These are phyloP conservation scores for Ganoderma lucidum DNA, from an alignment of 1,284 basidiomycete genomes.

Conservation along the genomic window DNA sequence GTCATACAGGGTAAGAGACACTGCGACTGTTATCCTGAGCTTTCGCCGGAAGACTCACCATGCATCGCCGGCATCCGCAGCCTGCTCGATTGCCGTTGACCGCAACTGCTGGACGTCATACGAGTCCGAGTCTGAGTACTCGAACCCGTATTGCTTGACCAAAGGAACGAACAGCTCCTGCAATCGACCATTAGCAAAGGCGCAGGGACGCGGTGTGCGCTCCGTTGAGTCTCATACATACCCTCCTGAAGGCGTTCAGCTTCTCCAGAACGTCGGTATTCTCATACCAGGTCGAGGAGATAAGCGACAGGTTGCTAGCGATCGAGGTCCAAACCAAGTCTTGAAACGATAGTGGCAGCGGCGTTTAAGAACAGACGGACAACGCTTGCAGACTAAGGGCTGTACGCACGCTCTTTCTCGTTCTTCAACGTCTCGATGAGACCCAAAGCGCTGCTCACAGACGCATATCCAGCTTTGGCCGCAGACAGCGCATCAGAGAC, in stretches of 20 bases:
- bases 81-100: slow-evolving; percentile 76
- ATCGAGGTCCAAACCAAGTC: slow-evolving; percentile 83
- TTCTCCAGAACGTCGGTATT: slow-evolving; percentile 66
- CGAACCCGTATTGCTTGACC: slow-evolving; percentile 83
- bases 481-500: slow-evolving; percentile 85
- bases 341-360: slow-evolving; percentile 37
- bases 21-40: not conserved
- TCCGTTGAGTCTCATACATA: slow-evolving; percentile 47
- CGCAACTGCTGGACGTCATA: slow-evolving; percentile 81
- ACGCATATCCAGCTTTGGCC: slow-evolving; percentile 81
- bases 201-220: not conserved
- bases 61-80: slow-evolving; percentile 70
- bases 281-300: slow-evolving; percentile 90
- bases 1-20: not conserved
- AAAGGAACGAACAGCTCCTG: slow-evolving; percentile 83
- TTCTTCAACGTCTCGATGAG: slow-evolving; percentile 73
- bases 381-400: not conserved
- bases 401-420: slow-evolving; percentile 77
- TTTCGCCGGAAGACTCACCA: slow-evolving; percentile 45
- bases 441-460: slow-evolving; percentile 80
- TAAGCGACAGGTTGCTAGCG: slow-evolving; percentile 57
- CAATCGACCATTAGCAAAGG: slow-evolving; percentile 7
- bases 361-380: not conserved
- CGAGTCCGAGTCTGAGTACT: slow-evolving; percentile 75
- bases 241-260: slow-evolving; percentile 71